phyloP scores from a whole-genome alignment of 108 stramenopile genomes.

The Cyclotella cryptica region DNA sequence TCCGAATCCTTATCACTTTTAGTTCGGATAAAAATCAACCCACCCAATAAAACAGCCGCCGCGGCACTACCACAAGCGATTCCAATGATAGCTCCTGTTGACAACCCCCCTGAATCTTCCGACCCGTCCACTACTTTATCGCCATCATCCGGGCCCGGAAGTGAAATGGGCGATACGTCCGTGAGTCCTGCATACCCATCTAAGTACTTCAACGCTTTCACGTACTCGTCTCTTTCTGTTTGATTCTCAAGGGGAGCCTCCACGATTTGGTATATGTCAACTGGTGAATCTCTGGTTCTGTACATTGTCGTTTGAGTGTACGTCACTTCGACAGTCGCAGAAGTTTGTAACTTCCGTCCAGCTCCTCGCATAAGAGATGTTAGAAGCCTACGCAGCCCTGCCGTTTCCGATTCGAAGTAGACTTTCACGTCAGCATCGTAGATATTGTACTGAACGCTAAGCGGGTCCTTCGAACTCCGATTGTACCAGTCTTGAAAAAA shows the following conservation, averaged over 20 bases:
- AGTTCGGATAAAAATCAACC: slow-evolving; percentile 25
- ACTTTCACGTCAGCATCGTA: slow-evolving; percentile 22
- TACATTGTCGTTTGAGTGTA: slow-evolving; percentile 42
- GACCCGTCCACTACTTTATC: slow-evolving; percentile 1
- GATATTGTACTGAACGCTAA: slow-evolving; percentile 16
- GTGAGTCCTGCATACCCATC: slow-evolving; percentile 41
- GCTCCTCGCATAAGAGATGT: background rate
- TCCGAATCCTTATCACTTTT: slow-evolving; percentile 42
- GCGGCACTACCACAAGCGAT: slow-evolving; percentile 69
- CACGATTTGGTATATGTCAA: slow-evolving; percentile 16
- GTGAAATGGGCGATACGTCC: slow-evolving; percentile 22
- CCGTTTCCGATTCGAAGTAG: background rate
- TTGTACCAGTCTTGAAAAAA: slow-evolving; percentile 34
- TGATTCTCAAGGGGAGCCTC: slow-evolving; percentile 23
- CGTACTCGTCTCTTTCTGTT: slow-evolving; percentile 17
- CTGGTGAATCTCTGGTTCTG: slow-evolving; percentile 25
- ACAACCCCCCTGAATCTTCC: slow-evolving; percentile 15
- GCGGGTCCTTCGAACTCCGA: background rate
- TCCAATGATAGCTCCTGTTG: slow-evolving; percentile 55
- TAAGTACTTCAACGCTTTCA: slow-evolving; percentile 26
- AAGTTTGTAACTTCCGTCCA: slow-evolving; percentile 24
- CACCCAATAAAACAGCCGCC: slow-evolving; percentile 35
- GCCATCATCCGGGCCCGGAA: slow-evolving; percentile 10
- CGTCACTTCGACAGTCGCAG: slow-evolving; percentile 38
- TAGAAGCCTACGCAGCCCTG: background rate